Evolutionary conservation across 352 stramenopile species (phyloP).

Genomic region (Phytopythium helicoides): DNA sequence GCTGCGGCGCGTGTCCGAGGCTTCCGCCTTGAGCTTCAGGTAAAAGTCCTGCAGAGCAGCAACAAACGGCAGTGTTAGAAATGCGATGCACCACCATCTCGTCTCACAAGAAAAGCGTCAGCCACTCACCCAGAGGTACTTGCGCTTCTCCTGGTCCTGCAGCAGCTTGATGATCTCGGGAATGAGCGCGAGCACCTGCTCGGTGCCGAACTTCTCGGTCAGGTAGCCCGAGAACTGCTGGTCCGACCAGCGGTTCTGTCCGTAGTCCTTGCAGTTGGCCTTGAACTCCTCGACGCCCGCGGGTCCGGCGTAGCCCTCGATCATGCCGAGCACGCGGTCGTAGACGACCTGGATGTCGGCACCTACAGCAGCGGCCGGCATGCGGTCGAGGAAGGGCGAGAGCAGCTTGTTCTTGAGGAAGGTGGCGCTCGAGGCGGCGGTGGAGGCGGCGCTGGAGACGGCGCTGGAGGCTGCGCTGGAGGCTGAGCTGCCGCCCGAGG

Average conservation of each 20-base stretch:
- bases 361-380: constrained; percentile 65
- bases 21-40: constrained; percentile 66
- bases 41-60: constrained; percentile 58
- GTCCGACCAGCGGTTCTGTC: constrained; percentile 77
- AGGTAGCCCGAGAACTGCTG: constrained; percentile 70
- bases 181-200: constrained; percentile 72
- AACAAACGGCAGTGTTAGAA: too few species aligned
- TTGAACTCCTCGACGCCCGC: constrained; percentile 80
- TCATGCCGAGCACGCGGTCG: constrained; percentile 75
- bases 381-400: constrained; percentile 67
- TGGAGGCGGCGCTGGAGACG: too few species aligned
- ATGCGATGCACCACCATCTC: too few species aligned
- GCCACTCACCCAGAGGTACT: constrained; percentile 75
- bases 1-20: constrained; percentile 14
- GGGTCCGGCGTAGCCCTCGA: constrained; percentile 54
- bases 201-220: constrained; percentile 61
- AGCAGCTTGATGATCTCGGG: constrained; percentile 83
- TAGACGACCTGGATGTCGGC: constrained; percentile 84
- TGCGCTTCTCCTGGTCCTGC: constrained; percentile 80
- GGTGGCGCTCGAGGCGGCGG: constrained; percentile 14
- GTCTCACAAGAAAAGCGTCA: too few species aligned
- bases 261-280: constrained; percentile 83
- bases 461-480: too few species aligned
- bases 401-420: constrained; percentile 63
- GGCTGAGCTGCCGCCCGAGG: constrained; percentile 27